Conservation (phyloP, 2,329 filamentous ascomycete species). For the Aspergillus tanneri region DNA sequence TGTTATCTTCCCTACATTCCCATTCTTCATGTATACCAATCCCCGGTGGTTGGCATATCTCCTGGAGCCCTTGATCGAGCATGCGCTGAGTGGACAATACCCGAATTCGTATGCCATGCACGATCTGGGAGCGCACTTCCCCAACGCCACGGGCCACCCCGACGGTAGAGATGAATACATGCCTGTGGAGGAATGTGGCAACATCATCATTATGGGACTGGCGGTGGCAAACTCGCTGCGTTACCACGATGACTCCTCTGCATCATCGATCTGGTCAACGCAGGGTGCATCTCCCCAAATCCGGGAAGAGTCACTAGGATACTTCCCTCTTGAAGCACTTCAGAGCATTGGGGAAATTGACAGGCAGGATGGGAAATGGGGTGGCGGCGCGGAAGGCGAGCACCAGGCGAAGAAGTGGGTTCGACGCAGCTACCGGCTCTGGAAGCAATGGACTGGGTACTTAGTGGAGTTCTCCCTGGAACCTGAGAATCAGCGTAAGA, state of each 20-base stretch:
- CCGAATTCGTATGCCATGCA: conserved; percentile 64
- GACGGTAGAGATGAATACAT: conserved; percentile 56
- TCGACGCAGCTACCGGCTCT: conserved; percentile 65
- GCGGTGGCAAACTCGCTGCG: conserved; percentile 72
- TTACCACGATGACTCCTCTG: conserved; percentile 57
- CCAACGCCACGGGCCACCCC: conserved; percentile 56
- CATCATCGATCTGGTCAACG: conserved; percentile 60
- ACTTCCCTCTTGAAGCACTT: conserved; percentile 52
- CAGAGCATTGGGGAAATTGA: conserved; percentile 52
- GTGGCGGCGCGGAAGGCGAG: conserved; percentile 53
- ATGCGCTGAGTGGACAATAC: conserved; percentile 79
- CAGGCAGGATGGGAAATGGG: conserved; percentile 63
- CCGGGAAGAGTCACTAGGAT: conserved; percentile 25
- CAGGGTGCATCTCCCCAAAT: conserved; percentile 29
- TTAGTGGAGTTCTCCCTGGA: conserved; percentile 72
- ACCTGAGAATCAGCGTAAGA: conserved; percentile 66
- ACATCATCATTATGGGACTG: conserved; percentile 80
- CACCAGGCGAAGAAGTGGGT: conserved; percentile 65
- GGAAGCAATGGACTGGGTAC: conserved; percentile 77
- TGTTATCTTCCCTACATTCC: conserved; percentile 82
- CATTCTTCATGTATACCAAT: conserved; percentile 84
- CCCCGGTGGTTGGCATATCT: conserved; percentile 77
- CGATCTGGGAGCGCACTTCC: conserved; percentile 54
- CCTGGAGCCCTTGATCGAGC: conserved; percentile 75
- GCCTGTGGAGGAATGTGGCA: conserved; percentile 62